These are phyloP conservation scores for Cryphonectria naterciae DNA, from an alignment of 2,329 filamentous ascomycete genomes.

Conservation along the genomic window DNA sequence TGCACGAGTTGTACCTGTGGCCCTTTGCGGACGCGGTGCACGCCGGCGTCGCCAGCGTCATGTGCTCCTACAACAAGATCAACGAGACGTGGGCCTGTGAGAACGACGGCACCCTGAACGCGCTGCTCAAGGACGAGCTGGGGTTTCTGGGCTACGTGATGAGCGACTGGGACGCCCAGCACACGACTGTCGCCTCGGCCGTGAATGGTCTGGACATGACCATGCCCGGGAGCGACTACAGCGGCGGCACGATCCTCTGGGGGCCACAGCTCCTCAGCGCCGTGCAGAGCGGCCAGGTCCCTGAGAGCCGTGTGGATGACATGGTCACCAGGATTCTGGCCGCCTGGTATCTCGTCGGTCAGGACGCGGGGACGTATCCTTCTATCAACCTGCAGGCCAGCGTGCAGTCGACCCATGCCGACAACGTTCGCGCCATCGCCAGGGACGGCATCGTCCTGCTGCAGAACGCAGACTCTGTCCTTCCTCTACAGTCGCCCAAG, in stretches of 20 bases:
- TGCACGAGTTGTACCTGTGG: slow-evolving; percentile 71
- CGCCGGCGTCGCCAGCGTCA: slow-evolving; percentile 66
- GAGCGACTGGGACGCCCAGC: slow-evolving; percentile 76
- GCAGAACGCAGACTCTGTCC: slow-evolving; percentile 61
- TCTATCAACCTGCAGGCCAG: slow-evolving; percentile 56
- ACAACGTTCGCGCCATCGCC: slow-evolving; percentile 61
- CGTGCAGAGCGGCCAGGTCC: slow-evolving; percentile 61
- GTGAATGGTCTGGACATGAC: slow-evolving; percentile 78
- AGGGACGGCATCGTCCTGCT: slow-evolving; percentile 67
- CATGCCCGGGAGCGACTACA: slow-evolving; percentile 72
- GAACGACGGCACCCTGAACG: slow-evolving; percentile 63
- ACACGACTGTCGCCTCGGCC: slow-evolving; percentile 68
- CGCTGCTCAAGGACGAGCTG: slow-evolving; percentile 69
- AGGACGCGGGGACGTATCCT: slow-evolving; percentile 53
- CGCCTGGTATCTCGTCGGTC: slow-evolving; percentile 62
- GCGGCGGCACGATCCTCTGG: slow-evolving; percentile 58
- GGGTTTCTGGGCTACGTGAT: slow-evolving; percentile 69
- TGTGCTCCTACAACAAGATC: slow-evolving; percentile 76
- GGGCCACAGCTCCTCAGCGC: slow-evolving; percentile 56
- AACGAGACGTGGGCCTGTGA: slow-evolving; percentile 72
- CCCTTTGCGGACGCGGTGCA: slow-evolving; percentile 71
- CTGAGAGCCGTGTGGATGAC: slow-evolving; percentile 65
- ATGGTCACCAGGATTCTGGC: slow-evolving; percentile 68
- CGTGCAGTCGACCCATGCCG: slow-evolving; percentile 63
- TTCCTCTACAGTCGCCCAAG: slow-evolving; percentile 60